Percentiles rank a stretch among this genome's conserved stretches.
Evolutionary conservation across 345 rosid genomes (phyloP).

Genomic region (Fremontodendron californicum): DNA sequence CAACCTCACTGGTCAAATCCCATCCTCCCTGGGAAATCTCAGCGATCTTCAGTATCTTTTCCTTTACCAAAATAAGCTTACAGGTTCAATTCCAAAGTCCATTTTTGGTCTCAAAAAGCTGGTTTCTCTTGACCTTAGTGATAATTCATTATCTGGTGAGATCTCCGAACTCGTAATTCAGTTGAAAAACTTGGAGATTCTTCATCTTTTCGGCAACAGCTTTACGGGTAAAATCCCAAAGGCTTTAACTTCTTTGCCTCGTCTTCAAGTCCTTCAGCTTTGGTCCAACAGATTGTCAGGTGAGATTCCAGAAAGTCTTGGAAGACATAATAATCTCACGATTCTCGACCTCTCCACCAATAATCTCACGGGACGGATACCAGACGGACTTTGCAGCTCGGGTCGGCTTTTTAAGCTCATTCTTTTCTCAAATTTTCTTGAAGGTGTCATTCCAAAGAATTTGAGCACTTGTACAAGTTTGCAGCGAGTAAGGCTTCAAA

Average conservation of each 20-base stretch:
- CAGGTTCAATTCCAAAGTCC: conserved; percentile 54
- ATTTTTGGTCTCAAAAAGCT: conserved; percentile 49
- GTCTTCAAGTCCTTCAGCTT: conserved; percentile 76
- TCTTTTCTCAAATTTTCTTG: conserved; percentile 72
- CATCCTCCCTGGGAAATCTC: conserved; percentile 60
- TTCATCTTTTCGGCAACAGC: conserved; percentile 84
- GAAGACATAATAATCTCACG: conserved; percentile 60
- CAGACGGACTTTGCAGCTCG: conserved; percentile 58
- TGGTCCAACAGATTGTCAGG: conserved; percentile 79
- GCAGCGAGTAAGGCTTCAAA: conserved; percentile 70
- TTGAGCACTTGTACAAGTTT: conserved; percentile 57
- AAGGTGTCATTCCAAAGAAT: conserved; percentile 51
- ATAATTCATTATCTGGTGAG: conserved; percentile 71
- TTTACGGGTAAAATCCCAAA: conserved; percentile 60
- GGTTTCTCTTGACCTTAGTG: conserved; percentile 75
- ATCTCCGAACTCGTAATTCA: conserved; percentile 53
- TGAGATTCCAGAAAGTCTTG: conserved; percentile 59
- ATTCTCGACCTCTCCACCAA: conserved; percentile 82
- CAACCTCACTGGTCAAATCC: conserved; percentile 72
- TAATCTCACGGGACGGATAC: conserved; percentile 63
- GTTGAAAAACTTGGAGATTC: conserved; percentile 61
- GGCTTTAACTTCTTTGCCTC: conserved; percentile 57
- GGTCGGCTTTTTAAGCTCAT: conserved; percentile 72
- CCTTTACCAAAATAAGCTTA: conserved; percentile 75
- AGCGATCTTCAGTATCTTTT: conserved; percentile 58